Base-by-base conservation (phyloP, 2,329 filamentous ascomycete genomes). In the Remersonia thermophila region DNA sequence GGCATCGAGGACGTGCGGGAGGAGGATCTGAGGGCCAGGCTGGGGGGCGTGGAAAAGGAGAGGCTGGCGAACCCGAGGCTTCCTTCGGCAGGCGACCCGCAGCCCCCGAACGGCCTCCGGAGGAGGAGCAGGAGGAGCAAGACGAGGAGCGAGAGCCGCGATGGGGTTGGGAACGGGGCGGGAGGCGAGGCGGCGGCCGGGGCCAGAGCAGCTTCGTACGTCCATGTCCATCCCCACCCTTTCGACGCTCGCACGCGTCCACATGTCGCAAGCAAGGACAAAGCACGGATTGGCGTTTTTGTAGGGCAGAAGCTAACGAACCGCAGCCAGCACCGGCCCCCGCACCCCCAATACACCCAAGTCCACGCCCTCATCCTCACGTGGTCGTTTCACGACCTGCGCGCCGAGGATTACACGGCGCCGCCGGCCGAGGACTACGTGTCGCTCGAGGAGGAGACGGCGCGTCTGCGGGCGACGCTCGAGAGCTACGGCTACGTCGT, bases 331-430 rank as follows among this genome's bases (percentile, higher is more conserved):
- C 20, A 23, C 20, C 20, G 20, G 5, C 20, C 12, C 27, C 20
- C 37, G 41, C 25, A 26, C 29, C 11, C 7, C 8, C 37, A 38
- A 34, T 50, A 50, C 40, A 41, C 28, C 20, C 37, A 47, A 17
- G 48, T 50, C 8, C 43, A 47, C 35, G 45, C 40, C 12, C 41
- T 50, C 8, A 48, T 50, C 35, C 33, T 50, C n/a, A 50, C 48
- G 7, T 50, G 48, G 48, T 35, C 34, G 9, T 50, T 49, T 31
- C 48, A 50, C 34, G 48, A 50, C 15, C 36, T 50, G 3, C 37
- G 46, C 12, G 32, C 39, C n/a, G 40, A 45, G 23, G 35, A 44
- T 14, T 49, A 49, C 40, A 49, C 46, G 14, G 44, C 46, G 2
- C 45, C 41, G n/a, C 42, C 47, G 2, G 35, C 39, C 12, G 23